Evolutionary conservation across 2,329 filamentous ascomycete genomes (phyloP).

Genomic region (Penicillium sp.): DNA sequence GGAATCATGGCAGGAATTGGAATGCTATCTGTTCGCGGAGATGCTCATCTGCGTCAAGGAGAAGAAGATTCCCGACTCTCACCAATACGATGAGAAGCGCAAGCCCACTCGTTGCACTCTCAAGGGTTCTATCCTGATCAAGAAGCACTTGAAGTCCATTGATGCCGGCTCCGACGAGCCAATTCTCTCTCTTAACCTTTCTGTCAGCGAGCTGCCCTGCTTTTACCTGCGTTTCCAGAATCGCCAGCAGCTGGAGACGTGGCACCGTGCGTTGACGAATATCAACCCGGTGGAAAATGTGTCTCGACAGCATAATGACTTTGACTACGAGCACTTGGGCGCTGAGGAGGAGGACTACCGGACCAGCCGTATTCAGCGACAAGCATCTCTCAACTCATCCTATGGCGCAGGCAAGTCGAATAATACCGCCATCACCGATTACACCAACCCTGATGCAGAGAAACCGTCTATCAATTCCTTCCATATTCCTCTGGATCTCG

Average conservation of each 20-base stretch:
- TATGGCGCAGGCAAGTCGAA: slow-evolving; percentile 83
- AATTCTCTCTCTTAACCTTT: slow-evolving; percentile 85
- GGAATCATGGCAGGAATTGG: slow-evolving; percentile 94
- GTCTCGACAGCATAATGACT: slow-evolving; percentile 77
- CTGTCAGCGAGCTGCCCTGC: slow-evolving; percentile 87
- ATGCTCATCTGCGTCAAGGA: slow-evolving; percentile 99
- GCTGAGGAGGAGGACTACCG: slow-evolving; percentile 88
- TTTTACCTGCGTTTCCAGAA: slow-evolving; percentile 93
- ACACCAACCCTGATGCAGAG: slow-evolving; percentile 71
- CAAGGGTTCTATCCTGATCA: slow-evolving; percentile 97
- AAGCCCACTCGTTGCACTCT: slow-evolving; percentile 81
- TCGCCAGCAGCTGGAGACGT: slow-evolving; percentile 78
- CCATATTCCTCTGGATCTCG: slow-evolving; percentile 92
- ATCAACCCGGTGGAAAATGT: slow-evolving; percentile 72
- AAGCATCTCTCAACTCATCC: slow-evolving; percentile 81
- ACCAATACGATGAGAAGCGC: slow-evolving; percentile 69
- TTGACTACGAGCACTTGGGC: slow-evolving; percentile 79
- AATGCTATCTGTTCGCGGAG: slow-evolving; percentile 95
- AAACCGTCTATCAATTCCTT: slow-evolving; percentile 68
- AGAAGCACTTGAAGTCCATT: slow-evolving; percentile 94
- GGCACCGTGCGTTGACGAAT: slow-evolving; percentile 86
- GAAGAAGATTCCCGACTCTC: slow-evolving; percentile 70
- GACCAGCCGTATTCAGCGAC: slow-evolving; percentile 65
- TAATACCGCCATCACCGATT: slow-evolving; percentile 89
- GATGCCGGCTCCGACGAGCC: slow-evolving; percentile 76